Evolutionary conservation across 176 grass and related monocot genomes (phyloP), one percentile per base, ranked within the genome.

Genomic region (Cenchrus fungigraminus): DNA sequence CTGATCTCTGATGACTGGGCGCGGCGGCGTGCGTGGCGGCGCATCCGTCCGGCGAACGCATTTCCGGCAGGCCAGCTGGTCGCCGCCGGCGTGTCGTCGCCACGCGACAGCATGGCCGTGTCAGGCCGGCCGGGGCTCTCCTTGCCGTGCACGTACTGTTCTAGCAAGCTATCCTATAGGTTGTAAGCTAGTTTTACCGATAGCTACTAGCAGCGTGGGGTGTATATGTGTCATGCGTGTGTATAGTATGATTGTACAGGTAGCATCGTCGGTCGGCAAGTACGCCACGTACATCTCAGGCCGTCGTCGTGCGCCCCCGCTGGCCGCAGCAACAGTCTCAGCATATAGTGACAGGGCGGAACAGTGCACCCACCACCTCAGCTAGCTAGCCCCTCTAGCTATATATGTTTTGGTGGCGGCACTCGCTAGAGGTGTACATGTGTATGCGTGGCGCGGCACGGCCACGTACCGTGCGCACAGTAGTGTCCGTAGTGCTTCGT

Each of bases 11-110:
- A 55, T 55, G 14, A 55, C 53, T 55, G 53, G 53, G 53, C 53
- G 14, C 53, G 14, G 52, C 52, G 13, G 53, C 53, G 15, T 55
- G 53, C 53, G 15, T 15, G 53, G 53, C 50, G 28, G 49, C 71
- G 10, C 71, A 54, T 54, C 52, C 71, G 71, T 74, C 71, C 71
- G 49, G 49, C 49, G 71, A 50, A 1, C 25, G 71, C 25, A 74
- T 74, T 74, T 11, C 49, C 25, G 46, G 31, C 31, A 32, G 31
- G 31, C 31, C 31, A 2, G 31, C 31, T 32, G 31, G 31, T 32
- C 31, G 31, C 8, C n/a, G 20, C 47, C 71, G 28, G 28, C 28
- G 25, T 65, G 22, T 25, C 22, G 28, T 31, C 31, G 49, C 25
- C 47, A 50, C 71, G 25, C 47, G 71, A 17, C 45, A 29, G 22